Evolutionary conservation across 2,329 filamentous ascomycete genomes (phyloP), one percentile per base, ranked within the genome.

Genomic region (Penicillium sp.): DNA sequence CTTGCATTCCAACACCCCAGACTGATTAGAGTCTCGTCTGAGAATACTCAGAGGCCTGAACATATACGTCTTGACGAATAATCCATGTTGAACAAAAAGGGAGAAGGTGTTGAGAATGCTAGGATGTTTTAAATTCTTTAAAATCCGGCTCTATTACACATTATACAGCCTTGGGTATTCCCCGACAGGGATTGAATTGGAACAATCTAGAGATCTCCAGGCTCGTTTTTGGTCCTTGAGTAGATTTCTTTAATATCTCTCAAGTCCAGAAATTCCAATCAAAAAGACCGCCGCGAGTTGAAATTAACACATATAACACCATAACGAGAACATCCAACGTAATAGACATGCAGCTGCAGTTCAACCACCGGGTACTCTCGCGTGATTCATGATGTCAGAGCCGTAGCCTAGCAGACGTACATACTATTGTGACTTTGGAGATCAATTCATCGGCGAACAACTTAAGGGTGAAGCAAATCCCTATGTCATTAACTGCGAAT

Each of bases 1-100:
- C 47, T 51, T 40, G 52, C 41, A 31, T 41, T 51, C 47, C 47
- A 40, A 41, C n/a, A 21, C 29, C 41, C 40, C 35, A 46, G 41
- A 40, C 29, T 18, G 25, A 55, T 55, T 55, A 18, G 13, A 41
- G 34, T 55, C 40, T 51, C 21, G 21, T 21, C 47, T 44, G 18
- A 50, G 16, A 25, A 16, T 40, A 29, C 13, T 1, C 34, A 32
- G 34, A 45, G 29, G 35, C 21, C 41, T 40, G n/a, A 35, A 45
- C 21, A 21, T 50, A 15, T 50, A 25, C 3, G 27, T n/a, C 4
- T 31, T 32, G 31, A 44, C 46, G 15, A 35, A 25, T 13, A 25
- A 23, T 40, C 1, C 12, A 25, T 32, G 10, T 35, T 27, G 1
- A 42, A 27, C 1, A 4, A 18, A 6, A 21, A 44, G 10, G 18